phyloP scores from a whole-genome alignment of 2,329 filamentous ascomycete species.

The Metarhizium sp. region DNA sequence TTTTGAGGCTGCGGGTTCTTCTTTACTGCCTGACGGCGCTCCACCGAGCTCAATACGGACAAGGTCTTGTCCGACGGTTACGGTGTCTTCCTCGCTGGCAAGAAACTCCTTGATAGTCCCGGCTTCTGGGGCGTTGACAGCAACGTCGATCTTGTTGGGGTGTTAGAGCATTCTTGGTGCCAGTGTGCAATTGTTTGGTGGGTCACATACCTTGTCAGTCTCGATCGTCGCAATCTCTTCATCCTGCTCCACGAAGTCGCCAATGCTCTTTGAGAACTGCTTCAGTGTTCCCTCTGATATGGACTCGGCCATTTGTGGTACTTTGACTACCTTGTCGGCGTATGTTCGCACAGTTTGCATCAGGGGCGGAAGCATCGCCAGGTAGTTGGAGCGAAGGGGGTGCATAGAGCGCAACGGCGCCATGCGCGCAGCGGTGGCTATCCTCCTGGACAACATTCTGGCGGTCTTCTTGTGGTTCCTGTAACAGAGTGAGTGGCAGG shows the following conservation, averaged over 20 bases:
- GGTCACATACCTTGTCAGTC: slow-evolving; percentile 74
- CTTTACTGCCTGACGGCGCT: slow-evolving; percentile 29
- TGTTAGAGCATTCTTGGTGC: background rate
- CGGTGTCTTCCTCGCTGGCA: slow-evolving; percentile 89
- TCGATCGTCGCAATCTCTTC: slow-evolving; percentile 98
- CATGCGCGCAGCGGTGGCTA: slow-evolving; percentile 33
- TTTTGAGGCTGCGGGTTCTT: slow-evolving; percentile 21
- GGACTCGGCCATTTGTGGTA: slow-evolving; percentile 96
- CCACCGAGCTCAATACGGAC: slow-evolving; percentile 76
- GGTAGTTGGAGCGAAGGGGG: slow-evolving; percentile 10
- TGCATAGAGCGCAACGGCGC: slow-evolving; percentile 31
- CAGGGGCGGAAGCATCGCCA: slow-evolving; percentile 37
- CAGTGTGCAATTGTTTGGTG: background rate
- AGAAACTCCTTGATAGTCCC: slow-evolving; percentile 89
- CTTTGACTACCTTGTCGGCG: slow-evolving; percentile 82
- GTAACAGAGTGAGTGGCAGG: background rate
- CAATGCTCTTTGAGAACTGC: slow-evolving; percentile 86
- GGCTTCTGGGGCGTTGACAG: slow-evolving; percentile 86
- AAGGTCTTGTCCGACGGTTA: slow-evolving; percentile 87
- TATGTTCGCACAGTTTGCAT: slow-evolving; percentile 51
- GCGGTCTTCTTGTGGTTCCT: background rate
- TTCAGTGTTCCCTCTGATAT: slow-evolving; percentile 96
- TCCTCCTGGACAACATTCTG: slow-evolving; percentile 34
- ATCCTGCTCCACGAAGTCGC: slow-evolving; percentile 89
- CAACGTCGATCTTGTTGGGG: slow-evolving; percentile 71